Percentiles rank a stretch among this genome's conserved stretches.
phyloP scores from a whole-genome alignment of 768 basidiomycete genomes.

The Kondoa subrosea region DNA sequence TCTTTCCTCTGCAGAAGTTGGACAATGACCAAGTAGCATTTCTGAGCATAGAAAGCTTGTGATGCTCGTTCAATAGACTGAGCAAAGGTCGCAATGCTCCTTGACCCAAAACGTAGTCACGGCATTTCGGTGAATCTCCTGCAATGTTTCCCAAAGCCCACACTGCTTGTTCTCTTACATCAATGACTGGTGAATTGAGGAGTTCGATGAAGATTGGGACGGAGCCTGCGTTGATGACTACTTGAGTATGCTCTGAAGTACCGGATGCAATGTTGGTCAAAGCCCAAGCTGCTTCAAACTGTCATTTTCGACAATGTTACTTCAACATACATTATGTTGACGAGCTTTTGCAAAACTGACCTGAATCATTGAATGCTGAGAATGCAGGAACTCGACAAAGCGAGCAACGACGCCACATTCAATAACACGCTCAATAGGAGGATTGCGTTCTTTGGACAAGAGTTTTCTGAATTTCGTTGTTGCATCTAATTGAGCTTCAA shows the following conservation, averaged over 20 bases:
- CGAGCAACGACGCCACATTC: conserved; percentile 92
- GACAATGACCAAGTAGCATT: conserved; percentile 97
- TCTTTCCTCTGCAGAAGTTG: conserved; percentile 97
- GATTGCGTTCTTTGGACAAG: conserved; percentile 97
- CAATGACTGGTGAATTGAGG: conserved; percentile 76
- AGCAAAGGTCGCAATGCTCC: conserved; percentile 86
- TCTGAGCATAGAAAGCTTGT: conserved; percentile 90
- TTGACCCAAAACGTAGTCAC: conserved; percentile 86
- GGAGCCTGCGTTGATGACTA: conserved; percentile 83
- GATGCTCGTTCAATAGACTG: conserved; percentile 62
- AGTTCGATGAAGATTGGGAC: conserved; percentile 96
- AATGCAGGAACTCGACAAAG: conserved; percentile 81
- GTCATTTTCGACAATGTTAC: not conserved
- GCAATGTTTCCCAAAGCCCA: conserved; percentile 99
- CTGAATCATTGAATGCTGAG: conserved; percentile 38
- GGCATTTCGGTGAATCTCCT: conserved; percentile 90
- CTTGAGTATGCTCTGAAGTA: conserved; percentile 94
- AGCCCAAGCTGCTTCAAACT: conserved; percentile 30
- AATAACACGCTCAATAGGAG: conserved; percentile 95
- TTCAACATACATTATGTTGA: not conserved
- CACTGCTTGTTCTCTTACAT: conserved; percentile 97
- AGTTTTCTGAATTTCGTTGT: conserved; percentile 98
- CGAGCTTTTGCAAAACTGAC: conserved; percentile 26
- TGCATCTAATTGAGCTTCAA: conserved; percentile 82
- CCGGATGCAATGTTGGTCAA: conserved; percentile 38